Conservation (phyloP, 169 alveolate species). For the Plasmodium relictum region DNA sequence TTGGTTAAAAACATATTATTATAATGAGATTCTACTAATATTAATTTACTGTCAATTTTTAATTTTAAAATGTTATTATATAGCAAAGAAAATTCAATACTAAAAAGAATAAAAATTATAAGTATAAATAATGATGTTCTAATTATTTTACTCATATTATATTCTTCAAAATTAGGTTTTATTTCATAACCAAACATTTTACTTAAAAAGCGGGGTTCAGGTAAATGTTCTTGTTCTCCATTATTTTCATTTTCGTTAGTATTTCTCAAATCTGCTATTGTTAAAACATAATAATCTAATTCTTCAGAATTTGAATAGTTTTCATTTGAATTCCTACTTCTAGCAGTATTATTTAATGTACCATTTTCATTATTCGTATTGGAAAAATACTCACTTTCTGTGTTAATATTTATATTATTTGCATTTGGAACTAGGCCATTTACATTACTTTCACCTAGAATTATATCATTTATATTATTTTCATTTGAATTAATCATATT, state of each 20-base stretch:
- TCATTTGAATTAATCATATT: neutral
- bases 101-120: slow-evolving; percentile 36
- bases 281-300: slow-evolving; percentile 47
- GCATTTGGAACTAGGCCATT: neutral
- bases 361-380: slow-evolving; percentile 1
- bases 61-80: slow-evolving; percentile 58
- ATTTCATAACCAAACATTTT: slow-evolving; percentile 68
- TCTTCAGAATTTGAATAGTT: slow-evolving; percentile 43
- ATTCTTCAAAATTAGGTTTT: slow-evolving; percentile 56
- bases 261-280: slow-evolving; percentile 34
- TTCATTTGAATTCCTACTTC: neutral
- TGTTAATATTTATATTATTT: neutral
- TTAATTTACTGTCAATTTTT: slow-evolving; percentile 36
- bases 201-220: slow-evolving; percentile 48
- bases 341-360: neutral
- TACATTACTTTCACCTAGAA: neutral
- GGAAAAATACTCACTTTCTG: slow-evolving; percentile 11
- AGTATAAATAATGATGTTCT: slow-evolving; percentile 49
- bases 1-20: slow-evolving; percentile 19
- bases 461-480: neutral
- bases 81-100: slow-evolving; percentile 59
- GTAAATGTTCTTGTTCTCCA: neutral
- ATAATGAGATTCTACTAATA: slow-evolving; percentile 48
- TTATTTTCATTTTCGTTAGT: slow-evolving; percentile 27
- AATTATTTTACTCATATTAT: slow-evolving; percentile 32